Conservation (phyloP, 176 grass and related monocot genomes). For the Triticum aestivum region IWGSC_CS_RefSeq_v2.1 NC_057800.1:515194521-515195020, state of each 20-base stretch:
- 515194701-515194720: constrained; percentile 29
- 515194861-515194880: not conserved
- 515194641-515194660: constrained; percentile 88
- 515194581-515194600: constrained; percentile 21
- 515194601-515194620: constrained; percentile 90
- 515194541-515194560: not conserved
- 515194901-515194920: too few species aligned
- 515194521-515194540: constrained; percentile 51
- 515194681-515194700: constrained; percentile 62
- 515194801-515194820: not conserved
- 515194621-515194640: constrained; percentile 91
- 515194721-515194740: constrained; percentile 12
- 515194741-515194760: constrained; percentile 54
- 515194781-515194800: not conserved
- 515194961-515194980: too few species aligned
- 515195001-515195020: not conserved
- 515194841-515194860: not conserved
- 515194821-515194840: not conserved
- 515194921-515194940: too few species aligned
- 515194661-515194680: constrained; percentile 61
- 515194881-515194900: too few species aligned
- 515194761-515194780: not conserved
- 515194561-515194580: not conserved
- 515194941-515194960: too few species aligned
- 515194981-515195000: too few species aligned